These are phyloP conservation scores for Blastocystis sp. DNA, from an alignment of 352 stramenopile species.

Conservation along the genomic window DNA sequence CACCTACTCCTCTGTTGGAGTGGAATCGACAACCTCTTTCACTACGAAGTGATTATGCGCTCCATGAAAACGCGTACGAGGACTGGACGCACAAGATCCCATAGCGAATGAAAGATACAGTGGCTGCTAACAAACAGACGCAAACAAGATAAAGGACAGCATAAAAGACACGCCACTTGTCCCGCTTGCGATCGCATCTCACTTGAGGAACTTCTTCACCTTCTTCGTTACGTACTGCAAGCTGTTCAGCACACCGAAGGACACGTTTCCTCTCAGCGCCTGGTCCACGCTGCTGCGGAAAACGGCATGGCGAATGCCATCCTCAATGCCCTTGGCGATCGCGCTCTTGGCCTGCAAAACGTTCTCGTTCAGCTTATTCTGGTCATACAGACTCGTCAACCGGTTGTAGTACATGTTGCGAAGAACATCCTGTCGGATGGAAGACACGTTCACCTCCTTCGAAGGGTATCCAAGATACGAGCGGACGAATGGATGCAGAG, in stretches of 20 bases:
- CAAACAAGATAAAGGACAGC: background rate
- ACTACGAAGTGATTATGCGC: slow-evolving; percentile 38
- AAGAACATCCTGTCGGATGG: background rate
- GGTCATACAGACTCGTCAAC: slow-evolving; percentile 39
- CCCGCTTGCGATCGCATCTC: background rate
- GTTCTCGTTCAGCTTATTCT: slow-evolving; percentile 21
- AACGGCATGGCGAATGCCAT: slow-evolving; percentile 27
- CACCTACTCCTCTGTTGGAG: background rate
- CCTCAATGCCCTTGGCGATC: slow-evolving; percentile 25
- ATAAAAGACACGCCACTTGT: background rate
- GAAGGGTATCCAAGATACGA: background rate
- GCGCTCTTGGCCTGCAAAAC: slow-evolving; percentile 14
- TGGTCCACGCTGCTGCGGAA: slow-evolving; percentile 59
- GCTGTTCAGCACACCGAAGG: slow-evolving; percentile 67
- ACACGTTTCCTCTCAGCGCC: slow-evolving; percentile 34
- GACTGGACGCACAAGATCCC: slow-evolving; percentile 35
- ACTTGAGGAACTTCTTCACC: slow-evolving; percentile 68
- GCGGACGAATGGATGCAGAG: slow-evolving; percentile 34
- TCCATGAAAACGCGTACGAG: background rate
- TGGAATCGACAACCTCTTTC: background rate
- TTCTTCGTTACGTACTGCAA: slow-evolving; percentile 64
- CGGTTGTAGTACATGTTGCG: slow-evolving; percentile 42
- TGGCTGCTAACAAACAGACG: background rate
- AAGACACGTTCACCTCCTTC: background rate
- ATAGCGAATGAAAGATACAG: background rate